Base-by-base conservation (phyloP, 352 stramenopile genomes). In the Globisporangium paroecandrum region DNA sequence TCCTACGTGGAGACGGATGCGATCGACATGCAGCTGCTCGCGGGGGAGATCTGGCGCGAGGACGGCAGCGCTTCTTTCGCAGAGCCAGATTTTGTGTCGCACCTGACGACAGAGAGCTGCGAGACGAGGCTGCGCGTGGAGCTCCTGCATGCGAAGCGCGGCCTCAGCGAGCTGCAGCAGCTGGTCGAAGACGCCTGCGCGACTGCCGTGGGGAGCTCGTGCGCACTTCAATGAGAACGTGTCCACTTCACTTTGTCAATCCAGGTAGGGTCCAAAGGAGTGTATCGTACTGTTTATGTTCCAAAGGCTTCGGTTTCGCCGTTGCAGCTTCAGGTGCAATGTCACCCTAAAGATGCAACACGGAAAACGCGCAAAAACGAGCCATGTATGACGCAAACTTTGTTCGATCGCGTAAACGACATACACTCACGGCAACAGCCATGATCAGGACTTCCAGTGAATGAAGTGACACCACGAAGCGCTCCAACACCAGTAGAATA, bases 101-200 rank as follows among this genome's bases (percentile, higher is more conserved):
- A 29, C 7, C 10, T 46, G 41, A 2, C 10, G 15, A 64, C 4
- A 55, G 53, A 62, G 57, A 73, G 57, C 24, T 57, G 38, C 6
- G 24, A 41, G 59, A 38, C 9, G 51, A 64, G 60, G 47, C 25
- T 46, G 9, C 36, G 55, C 13, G 43, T 0, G 60, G 68, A 62
- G 47, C 66, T 53, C 27, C 41, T 63, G 38, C 65, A 60, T 32
- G 22, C 15, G 22, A 60, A 68, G 25, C 56, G 41, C 25, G 64
- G 58, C 53, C 60, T 85, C 9, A 66, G 51, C 4, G 71, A 79
- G 32, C 53, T 87, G 27, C 77, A 80, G 32, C 63, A 80, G 25
- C 46, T 72, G 47, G 68, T 83, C 57, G 79, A 87, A 64, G 77
- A 84, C n/a, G 62, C 62, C n/a, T 78, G 70, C 18, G 77, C 79